A percentile compares a stretch with the other conserved stretches of the same genome.
phyloP scores from a whole-genome alignment of 1,284 basidiomycete species.

The Anthracocystis walkeri region DNA sequence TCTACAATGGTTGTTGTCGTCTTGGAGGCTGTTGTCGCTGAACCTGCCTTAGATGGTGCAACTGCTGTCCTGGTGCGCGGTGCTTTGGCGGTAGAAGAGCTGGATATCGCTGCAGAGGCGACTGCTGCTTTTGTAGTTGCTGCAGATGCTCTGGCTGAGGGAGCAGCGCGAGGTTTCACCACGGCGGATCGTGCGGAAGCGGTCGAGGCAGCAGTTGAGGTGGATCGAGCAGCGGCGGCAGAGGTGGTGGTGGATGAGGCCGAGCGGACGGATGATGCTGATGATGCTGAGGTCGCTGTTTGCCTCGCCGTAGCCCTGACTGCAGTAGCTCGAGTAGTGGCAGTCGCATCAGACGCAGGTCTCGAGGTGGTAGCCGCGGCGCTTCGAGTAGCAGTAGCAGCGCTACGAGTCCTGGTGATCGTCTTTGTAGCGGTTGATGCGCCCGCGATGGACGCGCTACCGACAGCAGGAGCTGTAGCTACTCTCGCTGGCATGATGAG shows the following conservation, averaged over 20 bases:
- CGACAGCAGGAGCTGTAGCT: slow-evolving; percentile 18
- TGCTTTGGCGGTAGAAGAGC: slow-evolving; percentile 9
- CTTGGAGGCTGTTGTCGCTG: neutral
- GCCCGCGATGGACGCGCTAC: neutral
- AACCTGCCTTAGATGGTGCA: neutral
- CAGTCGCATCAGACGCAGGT: slow-evolving; percentile 1
- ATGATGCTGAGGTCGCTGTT: slow-evolving; percentile 11
- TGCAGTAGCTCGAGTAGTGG: slow-evolving; percentile 11
- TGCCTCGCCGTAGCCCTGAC: slow-evolving; percentile 1
- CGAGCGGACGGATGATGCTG: slow-evolving; percentile 23
- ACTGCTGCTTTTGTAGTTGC: slow-evolving; percentile 7
- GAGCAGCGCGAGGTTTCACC: neutral
- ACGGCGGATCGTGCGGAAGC: slow-evolving; percentile 16
- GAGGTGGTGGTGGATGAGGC: slow-evolving; percentile 8
- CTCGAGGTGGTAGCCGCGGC: neutral
- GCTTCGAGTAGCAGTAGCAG: slow-evolving; percentile 10
- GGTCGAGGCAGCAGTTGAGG: slow-evolving; percentile 13
- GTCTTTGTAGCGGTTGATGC: slow-evolving; percentile 8
- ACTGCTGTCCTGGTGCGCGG: slow-evolving; percentile 6
- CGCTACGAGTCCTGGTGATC: slow-evolving; percentile 13
- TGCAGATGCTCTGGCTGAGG: no score
- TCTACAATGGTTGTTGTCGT: neutral
- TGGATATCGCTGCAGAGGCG: neutral
- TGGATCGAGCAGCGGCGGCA: slow-evolving; percentile 19
- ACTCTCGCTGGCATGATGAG: slow-evolving; percentile 32